Percentiles rank a stretch among this genome's conserved stretches.
Evolutionary conservation across 2,329 filamentous ascomycete genomes (phyloP).

Genomic region (Cladosporium halotolerans): DNA sequence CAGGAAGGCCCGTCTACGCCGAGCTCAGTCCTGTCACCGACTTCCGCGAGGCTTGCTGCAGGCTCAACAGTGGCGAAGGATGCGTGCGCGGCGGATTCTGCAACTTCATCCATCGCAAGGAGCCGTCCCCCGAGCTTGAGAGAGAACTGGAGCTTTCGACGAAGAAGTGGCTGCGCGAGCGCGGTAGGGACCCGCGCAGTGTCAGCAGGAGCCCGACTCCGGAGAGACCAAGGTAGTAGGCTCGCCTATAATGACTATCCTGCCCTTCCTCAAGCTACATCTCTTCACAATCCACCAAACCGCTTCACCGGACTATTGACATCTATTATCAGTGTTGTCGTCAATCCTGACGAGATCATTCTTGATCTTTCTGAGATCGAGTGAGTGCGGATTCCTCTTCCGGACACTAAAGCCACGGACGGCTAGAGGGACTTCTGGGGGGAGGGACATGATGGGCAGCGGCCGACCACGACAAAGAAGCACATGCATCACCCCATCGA

Average conservation of each 20-base stretch:
- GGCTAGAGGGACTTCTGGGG: not conserved
- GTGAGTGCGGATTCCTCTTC: not conserved
- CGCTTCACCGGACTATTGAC: no score
- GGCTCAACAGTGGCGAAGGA: slow-evolving; percentile 88
- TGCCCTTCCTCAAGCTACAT: no score
- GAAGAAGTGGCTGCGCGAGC: slow-evolving; percentile 90
- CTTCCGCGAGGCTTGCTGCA: slow-evolving; percentile 94
- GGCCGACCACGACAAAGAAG: not conserved
- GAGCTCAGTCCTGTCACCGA: slow-evolving; percentile 95
- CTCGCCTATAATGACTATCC: no score
- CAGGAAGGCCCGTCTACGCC: slow-evolving; percentile 94
- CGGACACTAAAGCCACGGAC: not conserved
- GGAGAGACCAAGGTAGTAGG: slow-evolving; percentile 66
- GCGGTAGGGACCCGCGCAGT: slow-evolving; percentile 78
- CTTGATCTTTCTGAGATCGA: not conserved
- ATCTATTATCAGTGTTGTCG: not conserved
- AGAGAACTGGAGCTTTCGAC: slow-evolving; percentile 79
- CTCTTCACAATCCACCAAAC: no score
- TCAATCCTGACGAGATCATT: not conserved
- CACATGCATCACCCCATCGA: no score
- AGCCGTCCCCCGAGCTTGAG: slow-evolving; percentile 82
- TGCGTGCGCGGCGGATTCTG: slow-evolving; percentile 96
- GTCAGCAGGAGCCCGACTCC: slow-evolving; percentile 77
- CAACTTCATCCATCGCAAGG: slow-evolving; percentile 99
- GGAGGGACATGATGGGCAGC: not conserved